Evolutionary conservation across 805 yeast species (phyloP), one percentile per base, ranked within the genome.

Genomic region (Yamadazyma olivae): DNA sequence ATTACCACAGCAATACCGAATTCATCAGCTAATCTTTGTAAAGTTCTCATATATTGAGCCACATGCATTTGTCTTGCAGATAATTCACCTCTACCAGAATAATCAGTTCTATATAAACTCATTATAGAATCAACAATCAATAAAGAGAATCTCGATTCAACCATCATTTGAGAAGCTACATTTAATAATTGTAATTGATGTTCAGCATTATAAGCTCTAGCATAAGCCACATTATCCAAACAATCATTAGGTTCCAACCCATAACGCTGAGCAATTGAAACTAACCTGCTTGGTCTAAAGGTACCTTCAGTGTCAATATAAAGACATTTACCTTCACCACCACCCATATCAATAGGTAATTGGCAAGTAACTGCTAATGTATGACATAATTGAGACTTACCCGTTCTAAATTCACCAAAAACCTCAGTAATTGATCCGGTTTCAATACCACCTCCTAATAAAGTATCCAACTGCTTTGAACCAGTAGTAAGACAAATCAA

Each of bases 281-380:
- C 84, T 48, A 93, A 70, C 50, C 99, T 75, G 29, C 82, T 83
- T 1, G 98, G 97, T 56, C 99, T 75, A 59, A 93, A 93, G 2
- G 99, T 93, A 14, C 97, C 96, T 57, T 91, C 99, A 0, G 98
- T 91, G 54, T 93, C 99, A 42, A 93, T 90, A 56, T 86, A 93
- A 37, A 93, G 69, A 59, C 97, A 91, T 61, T 93, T 89, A 22
- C 99, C 99, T 65, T 93, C 99, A 34, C 96, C 99, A 42, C 99
- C 99, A 27, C 97, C 97, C 83, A 85, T 83, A 55, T 90, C 97
- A 33, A 91, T 77, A 4, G 98, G 98, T 38, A 93, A 69, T 61
- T 91, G 99, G 59, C 98, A 91, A 2, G 97, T 91, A 5, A 93
- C 96, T 0, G 98, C 96, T 38, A 93, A 71, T 1, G 98, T 93